A percentile compares a stretch with the other conserved stretches of the same genome.
These are phyloP conservation scores for Parmales sp. DNA, from an alignment of 108 stramenopile species.

Conservation along the genomic window DNA sequence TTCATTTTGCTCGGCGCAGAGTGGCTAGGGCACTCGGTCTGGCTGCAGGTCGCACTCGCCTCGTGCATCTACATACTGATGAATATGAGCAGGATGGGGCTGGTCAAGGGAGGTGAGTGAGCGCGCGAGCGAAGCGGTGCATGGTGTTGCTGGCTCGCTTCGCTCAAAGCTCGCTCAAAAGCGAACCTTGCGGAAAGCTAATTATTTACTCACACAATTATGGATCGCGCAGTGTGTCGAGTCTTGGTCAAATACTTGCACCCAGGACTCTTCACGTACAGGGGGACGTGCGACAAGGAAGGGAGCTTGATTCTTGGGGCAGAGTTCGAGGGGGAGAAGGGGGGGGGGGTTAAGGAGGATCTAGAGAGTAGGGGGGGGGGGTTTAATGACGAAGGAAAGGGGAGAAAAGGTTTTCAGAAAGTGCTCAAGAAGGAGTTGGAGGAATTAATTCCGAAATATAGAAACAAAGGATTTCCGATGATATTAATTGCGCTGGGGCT, in stretches of 20 bases:
- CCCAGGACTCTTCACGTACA: slow-evolving; percentile 8
- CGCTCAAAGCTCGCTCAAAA: too few species aligned
- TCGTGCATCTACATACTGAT: slow-evolving; percentile 29
- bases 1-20: too few species aligned
- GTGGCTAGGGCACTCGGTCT: slow-evolving; percentile 38
- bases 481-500: background rate
- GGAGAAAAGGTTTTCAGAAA: background rate
- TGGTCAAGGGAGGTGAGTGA: slow-evolving; percentile 34
- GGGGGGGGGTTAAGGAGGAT: background rate
- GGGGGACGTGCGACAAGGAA: background rate
- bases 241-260: background rate
- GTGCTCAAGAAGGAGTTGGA: background rate
- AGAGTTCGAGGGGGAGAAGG: background rate
- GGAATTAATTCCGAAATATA: background rate
- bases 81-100: slow-evolving; percentile 33
- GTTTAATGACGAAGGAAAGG: too few species aligned
- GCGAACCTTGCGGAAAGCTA: too few species aligned
- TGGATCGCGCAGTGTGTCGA: too few species aligned
- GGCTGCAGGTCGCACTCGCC: slow-evolving; percentile 31
- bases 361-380: background rate
- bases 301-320: background rate
- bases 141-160: too few species aligned
- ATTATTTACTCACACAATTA: too few species aligned
- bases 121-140: too few species aligned
- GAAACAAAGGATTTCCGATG: background rate